Evolutionary conservation across 2,329 filamentous ascomycete genomes (phyloP), one percentile per base, ranked within the genome.

Genomic region (Nemania abortiva): DNA sequence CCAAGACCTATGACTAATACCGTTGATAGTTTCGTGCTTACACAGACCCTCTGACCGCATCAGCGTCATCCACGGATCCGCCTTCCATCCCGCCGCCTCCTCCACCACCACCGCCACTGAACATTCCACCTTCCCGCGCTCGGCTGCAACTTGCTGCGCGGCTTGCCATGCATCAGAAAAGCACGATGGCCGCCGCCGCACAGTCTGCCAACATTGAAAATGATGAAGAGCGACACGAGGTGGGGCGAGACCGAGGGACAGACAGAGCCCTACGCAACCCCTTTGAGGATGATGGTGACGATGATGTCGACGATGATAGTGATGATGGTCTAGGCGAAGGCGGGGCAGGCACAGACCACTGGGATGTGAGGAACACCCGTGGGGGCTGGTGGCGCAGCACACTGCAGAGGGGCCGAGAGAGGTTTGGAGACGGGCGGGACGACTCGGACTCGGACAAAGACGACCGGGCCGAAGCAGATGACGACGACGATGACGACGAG

Each of bases 61-160:
- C 81, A 66, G 81, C 78, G 63, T 79, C 81, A 49, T 85, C 85
- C 27, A 80, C 88, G 74, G 84, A 86, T 66, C 88, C 87, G 55
- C 89, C 87, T 1, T 88, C 87, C 13, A 86, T 89, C 56, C 87
- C 82, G 2, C 87, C 88, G 6, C 88, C 88, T 2, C 87, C 86
- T 1, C 87, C 89, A 0, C 91, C 91, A n/a, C 92, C 90, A 24
- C 91, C 92, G 37, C 93, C 94, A 13, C 85, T 97, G 76, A 96
- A 95, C 79, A 90, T 95, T 42, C 91, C 92, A 0, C 95, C 95
- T 1, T 97, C 94, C 7, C 90, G 95, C 61, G 95, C 95, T 7
- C 90, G 95, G 59, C 87, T 94, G 64, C 94, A 97, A 80, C 88
- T 98, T n/a, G 95, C 94, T n/a, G 92, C 93, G 13, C 90, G 95